Evolutionary conservation across 2,329 filamentous ascomycete genomes (phyloP).

Genomic region (Sphaerostilbella broomeana): DNA sequence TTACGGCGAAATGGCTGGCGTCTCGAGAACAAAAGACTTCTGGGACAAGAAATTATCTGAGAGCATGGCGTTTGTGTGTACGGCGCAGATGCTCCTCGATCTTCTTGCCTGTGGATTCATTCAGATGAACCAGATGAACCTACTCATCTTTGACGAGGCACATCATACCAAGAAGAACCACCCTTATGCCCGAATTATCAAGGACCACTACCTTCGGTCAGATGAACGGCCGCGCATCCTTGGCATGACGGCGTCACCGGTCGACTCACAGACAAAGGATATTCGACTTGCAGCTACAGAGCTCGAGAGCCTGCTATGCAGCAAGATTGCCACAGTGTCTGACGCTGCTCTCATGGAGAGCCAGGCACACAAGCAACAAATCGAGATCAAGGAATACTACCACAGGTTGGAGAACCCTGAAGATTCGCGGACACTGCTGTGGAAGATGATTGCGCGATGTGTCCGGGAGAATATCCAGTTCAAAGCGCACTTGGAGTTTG

Average conservation of each 20-base stretch:
- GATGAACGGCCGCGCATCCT: constrained; percentile 67
- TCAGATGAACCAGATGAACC: constrained; percentile 73
- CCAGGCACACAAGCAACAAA: constrained; percentile 27
- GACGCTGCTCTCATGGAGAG: constrained; percentile 29
- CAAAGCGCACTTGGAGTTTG: constrained; percentile 50
- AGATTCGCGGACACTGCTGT: constrained; percentile 57
- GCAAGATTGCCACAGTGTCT: constrained; percentile 70
- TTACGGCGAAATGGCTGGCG: constrained; percentile 60
- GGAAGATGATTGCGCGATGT: constrained; percentile 45
- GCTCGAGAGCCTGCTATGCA: constrained; percentile 71
- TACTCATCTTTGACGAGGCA: constrained; percentile 92
- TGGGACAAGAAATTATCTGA: constrained; percentile 49
- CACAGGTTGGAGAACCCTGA: constrained; percentile 35
- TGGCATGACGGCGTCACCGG: constrained; percentile 94
- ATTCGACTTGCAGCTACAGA: constrained; percentile 62
- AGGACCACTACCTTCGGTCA: constrained; percentile 65
- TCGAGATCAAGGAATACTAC: constrained; percentile 46
- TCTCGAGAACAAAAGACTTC: constrained; percentile 35
- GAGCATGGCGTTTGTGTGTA: constrained; percentile 86
- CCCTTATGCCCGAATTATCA: constrained; percentile 82
- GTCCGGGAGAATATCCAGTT: constrained; percentile 42
- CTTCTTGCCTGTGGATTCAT: constrained; percentile 76
- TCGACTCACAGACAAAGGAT: constrained; percentile 68
- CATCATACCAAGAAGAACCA: constrained; percentile 96
- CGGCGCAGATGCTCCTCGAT: constrained; percentile 76